Evolutionary conservation across 2,329 filamentous ascomycete genomes (phyloP), one percentile per base, ranked within the genome.

Genomic region (Pseudogymnoascus sp.): DNA sequence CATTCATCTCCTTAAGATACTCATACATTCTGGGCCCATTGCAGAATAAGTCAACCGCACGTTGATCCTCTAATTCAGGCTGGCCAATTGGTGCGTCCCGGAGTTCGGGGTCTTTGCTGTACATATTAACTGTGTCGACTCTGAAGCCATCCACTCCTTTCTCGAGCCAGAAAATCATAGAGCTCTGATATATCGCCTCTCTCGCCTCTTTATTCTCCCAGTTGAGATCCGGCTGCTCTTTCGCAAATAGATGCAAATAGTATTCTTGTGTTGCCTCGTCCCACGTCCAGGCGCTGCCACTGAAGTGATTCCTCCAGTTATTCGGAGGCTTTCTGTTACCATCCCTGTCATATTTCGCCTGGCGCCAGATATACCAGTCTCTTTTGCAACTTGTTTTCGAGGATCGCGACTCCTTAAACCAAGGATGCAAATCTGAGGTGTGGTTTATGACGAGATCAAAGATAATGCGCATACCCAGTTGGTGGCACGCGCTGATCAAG

Each of bases 171-270:
- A 92, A 94, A 31, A 82, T 81, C 82, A 92, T 88, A 4, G 87
- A 80, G 13, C 82, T 81, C 35, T 86, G 79, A 71, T 91, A 88
- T 5, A 92, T 84, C 1, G 88, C 89, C 50, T 82, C 75, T 13
- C 89, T 81, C 0, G 88, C 83, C 8, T 81, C 83, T 0, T 79
- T 78, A 62, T 87, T 88, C 69, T 92, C 88, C 89, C 89, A 94
- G 74, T 94, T 94, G n/a, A 94, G 78, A 67, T 94, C 90, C 0
- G 90, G 90, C 71, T 93, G 90, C 65, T 89, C 84, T 4, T 81
- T 81, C 5, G 86, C 84, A 71, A 90, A 95, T 9, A 94, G 79
- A 64, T 88, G 85, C 0, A 92, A 81, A 68, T 90, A 92, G 72
- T 90, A 92, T 73, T 92, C 87, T 57, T 80, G 78, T 0, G 88